Base-by-base conservation (phyloP, 73 alveolate genomes). In the Symbiodinium pilosum region DNA sequence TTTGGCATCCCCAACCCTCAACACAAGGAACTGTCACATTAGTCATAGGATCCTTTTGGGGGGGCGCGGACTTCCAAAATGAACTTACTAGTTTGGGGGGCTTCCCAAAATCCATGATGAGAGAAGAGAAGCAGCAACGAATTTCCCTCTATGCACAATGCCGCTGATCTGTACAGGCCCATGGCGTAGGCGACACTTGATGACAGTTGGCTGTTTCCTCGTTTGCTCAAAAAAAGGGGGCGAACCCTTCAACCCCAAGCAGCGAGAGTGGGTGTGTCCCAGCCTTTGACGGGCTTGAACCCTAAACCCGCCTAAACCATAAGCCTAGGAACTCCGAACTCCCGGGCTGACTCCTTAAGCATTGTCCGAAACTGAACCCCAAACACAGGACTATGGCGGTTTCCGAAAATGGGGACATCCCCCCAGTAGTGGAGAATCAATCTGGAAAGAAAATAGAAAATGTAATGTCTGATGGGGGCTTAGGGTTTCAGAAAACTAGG, bases 81-180 rank as follows among this genome's bases (percentile, higher is more conserved):
- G n/a, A n/a, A n/a, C n/a, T n/a, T n/a, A n/a, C n/a, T n/a, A n/a
- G n/a, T n/a, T n/a, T n/a, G n/a, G n/a, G n/a, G n/a, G n/a, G n/a
- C n/a, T n/a, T n/a, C n/a, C n/a, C n/a, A n/a, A n/a, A n/a, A n/a
- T n/a, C n/a, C n/a, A n/a, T n/a, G n/a, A n/a, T n/a, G n/a, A n/a
- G n/a, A n/a, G 71, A 54, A 54, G 26, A 54, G 71, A 21, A 54
- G 71, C 71, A 54, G 16, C 71, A 54, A 21, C 71, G 16, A 30
- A 54, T 21, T 30, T 54, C 71, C 71, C 16, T 54, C 71, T 54
- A 54, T 54, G 71, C 71, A 54, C 71, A 54, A 54, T 30, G 71
- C 71, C 71, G 71, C 71, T 54, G 71, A 30, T 54, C 71, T 54
- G 71, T 54, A 54, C 71, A 54, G 26, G 71, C 71, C 71, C 71